A percentile compares a stretch with the other conserved stretches of the same genome.
These are phyloP conservation scores for Phtheirospermum japonicum DNA, from an alignment of 257 asterid species.

Conservation along the genomic window DNA sequence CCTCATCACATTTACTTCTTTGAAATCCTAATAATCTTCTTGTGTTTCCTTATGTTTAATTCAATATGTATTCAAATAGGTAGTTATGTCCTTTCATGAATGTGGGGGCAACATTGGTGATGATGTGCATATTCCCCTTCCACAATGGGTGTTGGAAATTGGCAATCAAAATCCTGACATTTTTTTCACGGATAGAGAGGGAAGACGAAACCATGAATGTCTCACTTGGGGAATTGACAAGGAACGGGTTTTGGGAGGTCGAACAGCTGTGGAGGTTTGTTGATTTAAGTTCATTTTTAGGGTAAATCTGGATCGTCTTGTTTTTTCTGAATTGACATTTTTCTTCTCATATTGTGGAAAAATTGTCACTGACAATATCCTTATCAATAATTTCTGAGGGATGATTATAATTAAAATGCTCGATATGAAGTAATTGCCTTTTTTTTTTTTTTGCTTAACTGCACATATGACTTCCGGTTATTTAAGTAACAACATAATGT, in stretches of 20 bases:
- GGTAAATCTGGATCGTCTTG: not conserved
- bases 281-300: not conserved
- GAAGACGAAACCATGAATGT: constrained; percentile 60
- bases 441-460: constrained; percentile 23
- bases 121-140: constrained; percentile 78
- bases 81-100: constrained; percentile 81
- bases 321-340: not conserved
- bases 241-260: constrained; percentile 65
- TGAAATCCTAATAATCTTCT: not conserved
- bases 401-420: not conserved
- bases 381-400: not conserved
- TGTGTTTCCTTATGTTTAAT: not conserved
- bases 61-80: constrained; percentile 36
- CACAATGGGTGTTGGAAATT: constrained; percentile 60
- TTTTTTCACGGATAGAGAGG: constrained; percentile 61
- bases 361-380: constrained; percentile 9
- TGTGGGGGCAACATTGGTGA: constrained; percentile 86
- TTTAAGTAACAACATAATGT: constrained; percentile 22
- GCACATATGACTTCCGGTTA: not conserved
- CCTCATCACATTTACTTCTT: not conserved
- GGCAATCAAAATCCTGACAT: constrained; percentile 63
- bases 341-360: not conserved
- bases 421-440: too few relatives aligned
- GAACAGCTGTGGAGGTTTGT: constrained; percentile 68
- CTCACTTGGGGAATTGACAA: constrained; percentile 84